Evolutionary conservation across 148 eudicot genomes (phyloP).

Genomic region (Salicornia ramosissima): DNA sequence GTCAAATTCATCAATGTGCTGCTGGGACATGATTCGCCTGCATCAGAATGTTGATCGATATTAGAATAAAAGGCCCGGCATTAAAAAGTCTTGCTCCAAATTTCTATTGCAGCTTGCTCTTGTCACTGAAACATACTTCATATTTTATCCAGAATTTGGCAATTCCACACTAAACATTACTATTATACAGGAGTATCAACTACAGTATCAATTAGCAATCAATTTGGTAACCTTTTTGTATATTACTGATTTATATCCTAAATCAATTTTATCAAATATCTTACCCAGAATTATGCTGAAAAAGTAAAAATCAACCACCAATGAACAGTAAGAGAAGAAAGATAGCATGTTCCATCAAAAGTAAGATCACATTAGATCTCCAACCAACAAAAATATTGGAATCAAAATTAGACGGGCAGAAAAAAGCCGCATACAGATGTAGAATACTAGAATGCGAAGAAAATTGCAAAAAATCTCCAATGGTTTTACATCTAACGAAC

Average conservation of each 20-base stretch:
- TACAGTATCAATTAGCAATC: conserved; percentile 11
- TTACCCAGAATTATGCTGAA: not conserved
- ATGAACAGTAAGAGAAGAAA: not conserved
- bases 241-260: not conserved
- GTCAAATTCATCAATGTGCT: conserved; percentile 33
- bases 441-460: not conserved
- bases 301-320: not conserved
- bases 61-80: not conserved
- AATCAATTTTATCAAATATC: no score
- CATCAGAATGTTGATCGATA: not conserved
- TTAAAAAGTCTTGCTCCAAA: not conserved
- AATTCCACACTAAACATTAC: not conserved
- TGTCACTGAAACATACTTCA: not conserved
- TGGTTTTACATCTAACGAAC: not conserved
- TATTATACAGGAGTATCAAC: not conserved
- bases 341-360: not conserved
- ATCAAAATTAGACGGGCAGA: not conserved
- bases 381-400: conserved; percentile 3
- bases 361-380: not conserved
- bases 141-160: not conserved
- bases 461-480: not conserved
- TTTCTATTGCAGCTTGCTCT: conserved; percentile 3
- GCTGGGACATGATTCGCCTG: conserved; percentile 38
- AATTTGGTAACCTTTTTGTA: conserved; percentile 1
- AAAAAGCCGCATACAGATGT: not conserved